Conservation (phyloP, 441 rosid species). For the Eruca vesicaria region DNA sequence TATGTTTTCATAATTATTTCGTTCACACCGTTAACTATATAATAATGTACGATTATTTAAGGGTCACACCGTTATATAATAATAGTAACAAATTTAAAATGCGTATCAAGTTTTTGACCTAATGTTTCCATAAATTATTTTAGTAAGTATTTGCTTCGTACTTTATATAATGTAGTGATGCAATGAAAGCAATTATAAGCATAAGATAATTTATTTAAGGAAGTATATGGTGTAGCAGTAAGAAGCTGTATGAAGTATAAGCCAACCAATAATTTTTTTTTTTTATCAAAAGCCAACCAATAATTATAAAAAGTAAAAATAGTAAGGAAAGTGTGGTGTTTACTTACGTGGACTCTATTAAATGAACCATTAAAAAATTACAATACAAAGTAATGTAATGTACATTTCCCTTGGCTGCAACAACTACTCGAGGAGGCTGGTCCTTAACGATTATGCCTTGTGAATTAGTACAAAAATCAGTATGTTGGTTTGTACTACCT, state of each 20-base stretch:
- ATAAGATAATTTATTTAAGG: background rate
- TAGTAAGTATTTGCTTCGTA: no score
- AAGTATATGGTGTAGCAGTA: background rate
- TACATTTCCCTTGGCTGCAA: no score
- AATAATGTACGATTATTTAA: background rate
- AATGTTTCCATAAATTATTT: no score
- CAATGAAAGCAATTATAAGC: background rate
- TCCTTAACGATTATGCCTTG: no score
- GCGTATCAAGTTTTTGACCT: background rate
- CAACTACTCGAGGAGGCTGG: no score
- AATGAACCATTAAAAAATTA: background rate
- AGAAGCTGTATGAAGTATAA: background rate
- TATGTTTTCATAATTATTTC: background rate
- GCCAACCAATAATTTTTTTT: background rate
- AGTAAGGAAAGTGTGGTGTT: background rate
- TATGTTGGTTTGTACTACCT: no score
- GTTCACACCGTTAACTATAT: background rate
- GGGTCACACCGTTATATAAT: no score
- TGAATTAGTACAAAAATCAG: no score
- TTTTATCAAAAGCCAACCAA: background rate
- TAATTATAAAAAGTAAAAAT: background rate
- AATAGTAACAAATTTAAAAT: background rate
- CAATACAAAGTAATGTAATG: background rate
- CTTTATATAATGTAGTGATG: no score
- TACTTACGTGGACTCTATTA: conserved; percentile 24